Evolutionary conservation across 495 filamentous ascomycete species (phyloP).

Genomic region (Lasiosphaeria miniovina): DNA sequence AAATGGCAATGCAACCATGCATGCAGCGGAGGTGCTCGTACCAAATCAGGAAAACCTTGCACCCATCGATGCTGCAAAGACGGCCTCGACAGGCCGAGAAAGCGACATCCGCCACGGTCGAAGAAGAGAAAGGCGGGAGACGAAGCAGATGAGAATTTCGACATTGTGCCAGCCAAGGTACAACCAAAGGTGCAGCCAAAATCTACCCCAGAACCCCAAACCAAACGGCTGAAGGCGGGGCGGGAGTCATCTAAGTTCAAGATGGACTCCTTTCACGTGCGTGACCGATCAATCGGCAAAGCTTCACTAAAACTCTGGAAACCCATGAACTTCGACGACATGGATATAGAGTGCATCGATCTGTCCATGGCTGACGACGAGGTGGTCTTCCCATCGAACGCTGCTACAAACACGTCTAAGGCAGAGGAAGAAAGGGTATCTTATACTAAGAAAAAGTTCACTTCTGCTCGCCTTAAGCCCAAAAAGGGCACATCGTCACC

Average conservation of each 20-base stretch:
- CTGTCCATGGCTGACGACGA: slow-evolving; percentile 26
- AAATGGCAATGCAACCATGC: slow-evolving; percentile 85
- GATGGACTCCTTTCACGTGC: no score
- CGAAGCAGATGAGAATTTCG: not conserved
- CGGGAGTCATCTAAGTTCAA: no score
- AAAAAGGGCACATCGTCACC: slow-evolving; percentile 1
- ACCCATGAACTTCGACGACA: slow-evolving; percentile 3
- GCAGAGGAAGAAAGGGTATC: not conserved
- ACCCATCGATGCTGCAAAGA: slow-evolving; percentile 83
- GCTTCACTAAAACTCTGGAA: not conserved
- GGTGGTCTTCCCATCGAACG: not conserved
- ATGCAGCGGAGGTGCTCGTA: slow-evolving; percentile 67
- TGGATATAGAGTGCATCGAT: slow-evolving; percentile 39
- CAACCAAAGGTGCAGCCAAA: not conserved
- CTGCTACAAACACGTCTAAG: not conserved
- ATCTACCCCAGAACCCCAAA: not conserved
- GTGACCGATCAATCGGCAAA: not conserved
- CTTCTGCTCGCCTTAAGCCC: not conserved
- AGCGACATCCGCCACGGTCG: slow-evolving; percentile 32
- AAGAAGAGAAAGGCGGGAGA: slow-evolving; percentile 20
- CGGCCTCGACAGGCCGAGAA: slow-evolving; percentile 75
- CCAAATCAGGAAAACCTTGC: slow-evolving; percentile 48
- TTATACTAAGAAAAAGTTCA: not conserved
- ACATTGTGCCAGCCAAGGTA: not conserved
- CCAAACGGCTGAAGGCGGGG: no score